Evolutionary conservation across 352 stramenopile genomes (phyloP).

Genomic region (Phytophthora tubulina): DNA sequence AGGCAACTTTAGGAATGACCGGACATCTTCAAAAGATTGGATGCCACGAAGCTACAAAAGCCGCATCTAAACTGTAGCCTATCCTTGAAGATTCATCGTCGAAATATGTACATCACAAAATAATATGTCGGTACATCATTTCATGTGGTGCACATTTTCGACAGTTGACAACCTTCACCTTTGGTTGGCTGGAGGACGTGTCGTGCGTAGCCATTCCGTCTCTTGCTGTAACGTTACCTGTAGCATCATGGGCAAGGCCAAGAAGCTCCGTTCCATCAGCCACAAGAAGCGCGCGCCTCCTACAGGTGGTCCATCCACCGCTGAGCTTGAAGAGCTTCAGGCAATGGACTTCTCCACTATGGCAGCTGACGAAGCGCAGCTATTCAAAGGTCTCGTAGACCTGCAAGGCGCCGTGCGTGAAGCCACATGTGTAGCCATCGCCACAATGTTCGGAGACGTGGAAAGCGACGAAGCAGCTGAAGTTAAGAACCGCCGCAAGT

Average conservation of each 20-base stretch:
- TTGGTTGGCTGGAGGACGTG: slow-evolving; percentile 34
- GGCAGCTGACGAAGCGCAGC: slow-evolving; percentile 65
- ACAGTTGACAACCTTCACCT: slow-evolving; percentile 21
- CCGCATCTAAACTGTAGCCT: slow-evolving; percentile 7
- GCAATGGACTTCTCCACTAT: slow-evolving; percentile 56
- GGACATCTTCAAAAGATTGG: slow-evolving; percentile 3
- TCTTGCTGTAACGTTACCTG: slow-evolving; percentile 5
- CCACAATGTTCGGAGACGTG: slow-evolving; percentile 85
- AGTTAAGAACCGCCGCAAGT: slow-evolving; percentile 60
- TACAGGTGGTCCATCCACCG: slow-evolving; percentile 61
- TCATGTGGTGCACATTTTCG: slow-evolving; percentile 8
- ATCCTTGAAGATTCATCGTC: slow-evolving; percentile 12
- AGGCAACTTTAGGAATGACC: slow-evolving; percentile 2
- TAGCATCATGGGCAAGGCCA: slow-evolving; percentile 81
- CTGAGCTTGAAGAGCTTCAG: slow-evolving; percentile 68
- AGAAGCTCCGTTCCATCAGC: slow-evolving; percentile 86
- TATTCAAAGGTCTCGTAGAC: slow-evolving; percentile 79
- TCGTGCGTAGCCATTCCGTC: slow-evolving; percentile 27
- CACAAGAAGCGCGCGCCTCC: slow-evolving; percentile 85
- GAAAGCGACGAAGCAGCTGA: slow-evolving; percentile 63
- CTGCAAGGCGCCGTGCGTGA: slow-evolving; percentile 86
- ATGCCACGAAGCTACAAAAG: slow-evolving; percentile 4
- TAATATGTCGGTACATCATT: neutral
- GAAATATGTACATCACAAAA: neutral
- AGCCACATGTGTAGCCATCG: slow-evolving; percentile 86